Evolutionary conservation across 352 stramenopile species (phyloP), one percentile per base, ranked within the genome.

Genomic region (Pythium utonaiense): DNA sequence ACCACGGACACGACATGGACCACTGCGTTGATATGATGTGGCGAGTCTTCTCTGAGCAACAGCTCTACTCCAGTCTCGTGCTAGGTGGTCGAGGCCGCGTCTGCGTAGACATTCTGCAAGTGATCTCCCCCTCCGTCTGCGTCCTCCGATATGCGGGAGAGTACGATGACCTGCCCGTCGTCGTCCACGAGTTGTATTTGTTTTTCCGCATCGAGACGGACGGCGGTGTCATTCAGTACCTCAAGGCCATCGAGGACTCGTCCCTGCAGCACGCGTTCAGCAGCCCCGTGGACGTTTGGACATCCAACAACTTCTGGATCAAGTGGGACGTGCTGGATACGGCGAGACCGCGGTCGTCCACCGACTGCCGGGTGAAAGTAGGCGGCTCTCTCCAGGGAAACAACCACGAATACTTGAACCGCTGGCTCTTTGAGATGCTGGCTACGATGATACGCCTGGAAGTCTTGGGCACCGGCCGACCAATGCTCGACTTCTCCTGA

Each of bases 1-100:
- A 45, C 19, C 36, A 22, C 3, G 31, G 33, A 6, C 19, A 24
- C n/a, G 41, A 67, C 33, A 49, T 55, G n/a, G 53, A 57, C 12
- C 6, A 44, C 24, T 16, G 40, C 21, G 14, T 21, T 1, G n/a
- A 50, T 17, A 25, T 24, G 22, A 57, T 41, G 45, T 67, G 60
- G 53, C 34, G 41, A 3, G n/a, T 62, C 4, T 51, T 53, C 36
- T 49, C 44, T 8, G 34, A 57, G 19, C 16, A 4, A 13, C 10
- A 9, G 0, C 10, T 57, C 3, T 48, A 47, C 33, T n/a, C 24
- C 7, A 33, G 42, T 1, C 17, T 31, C 21, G 51, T 57, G 13
- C 22, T 57, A 6, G 30, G 24, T 6, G 16, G 45, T 3, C 36
- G 41, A 62, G 33, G 33, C n/a, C 22, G 25, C 34, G n/a, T 57